Evolutionary conservation across 1,284 basidiomycete genomes (phyloP).

Genomic region (Trichosporon ovoides): DNA sequence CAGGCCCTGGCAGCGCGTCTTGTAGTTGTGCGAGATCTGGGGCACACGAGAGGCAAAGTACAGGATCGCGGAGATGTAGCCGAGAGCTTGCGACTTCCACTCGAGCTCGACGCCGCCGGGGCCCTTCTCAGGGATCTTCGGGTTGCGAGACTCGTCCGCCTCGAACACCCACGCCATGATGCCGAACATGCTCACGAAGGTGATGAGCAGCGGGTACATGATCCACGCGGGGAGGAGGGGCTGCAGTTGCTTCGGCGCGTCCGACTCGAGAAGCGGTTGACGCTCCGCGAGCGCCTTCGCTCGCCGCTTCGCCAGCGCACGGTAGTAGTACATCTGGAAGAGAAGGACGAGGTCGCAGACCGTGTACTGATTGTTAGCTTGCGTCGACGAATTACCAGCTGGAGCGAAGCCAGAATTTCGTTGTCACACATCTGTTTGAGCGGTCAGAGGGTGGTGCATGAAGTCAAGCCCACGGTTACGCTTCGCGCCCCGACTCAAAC

Average conservation of each 20-base stretch:
- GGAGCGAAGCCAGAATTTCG: too few relatives aligned
- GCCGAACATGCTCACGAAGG: constrained; percentile 65
- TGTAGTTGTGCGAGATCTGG: constrained; percentile 61
- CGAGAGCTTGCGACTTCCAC: constrained; percentile 75
- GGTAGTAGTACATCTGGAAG: constrained; percentile 86
- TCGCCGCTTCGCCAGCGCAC: constrained; percentile 48
- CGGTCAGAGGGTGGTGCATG: constrained; percentile 6
- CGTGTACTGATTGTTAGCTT: constrained; percentile 60
- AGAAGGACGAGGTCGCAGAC: constrained; percentile 77
- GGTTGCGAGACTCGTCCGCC: constrained; percentile 87
- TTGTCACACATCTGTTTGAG: background rate
- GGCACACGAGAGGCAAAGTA: constrained; percentile 70
- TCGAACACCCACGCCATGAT: constrained; percentile 64
- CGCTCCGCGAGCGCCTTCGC: constrained; percentile 33
- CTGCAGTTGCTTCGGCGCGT: constrained; percentile 31
- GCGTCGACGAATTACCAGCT: too few relatives aligned
- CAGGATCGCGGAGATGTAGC: constrained; percentile 73
- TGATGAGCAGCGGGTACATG: constrained; percentile 59
- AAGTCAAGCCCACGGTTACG: background rate
- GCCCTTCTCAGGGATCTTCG: constrained; percentile 72
- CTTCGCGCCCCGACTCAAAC: background rate
- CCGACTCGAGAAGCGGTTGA: constrained; percentile 51
- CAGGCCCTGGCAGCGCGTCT: constrained; percentile 83
- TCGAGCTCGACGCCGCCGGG: constrained; percentile 52
- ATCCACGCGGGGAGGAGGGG: constrained; percentile 45